Evolutionary conservation across 208 protist species (phyloP).

Genomic region (Trypanosoma mega): DNA sequence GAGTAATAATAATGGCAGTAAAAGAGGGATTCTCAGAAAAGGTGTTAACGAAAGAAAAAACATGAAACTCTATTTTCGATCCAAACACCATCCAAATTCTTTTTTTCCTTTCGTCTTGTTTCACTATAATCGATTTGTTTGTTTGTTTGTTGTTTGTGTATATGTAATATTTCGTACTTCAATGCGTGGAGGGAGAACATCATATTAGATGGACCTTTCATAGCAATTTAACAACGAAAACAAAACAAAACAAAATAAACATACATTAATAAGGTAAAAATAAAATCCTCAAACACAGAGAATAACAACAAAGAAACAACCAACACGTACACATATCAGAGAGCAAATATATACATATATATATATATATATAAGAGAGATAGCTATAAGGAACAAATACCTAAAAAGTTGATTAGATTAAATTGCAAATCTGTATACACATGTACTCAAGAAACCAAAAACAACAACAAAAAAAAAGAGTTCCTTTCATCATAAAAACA

Average conservation of each 20-base stretch:
- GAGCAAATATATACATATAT: conserved; percentile 3
- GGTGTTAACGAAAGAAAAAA: too few species aligned
- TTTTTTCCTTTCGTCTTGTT: too few species aligned
- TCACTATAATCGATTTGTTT: too few species aligned
- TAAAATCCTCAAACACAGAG: too few species aligned
- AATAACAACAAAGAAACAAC: conserved; percentile 15
- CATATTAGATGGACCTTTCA: background rate
- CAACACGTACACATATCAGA: background rate
- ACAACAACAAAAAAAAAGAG: conserved; percentile 11
- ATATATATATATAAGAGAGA: conserved; percentile 16
- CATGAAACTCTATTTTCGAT: too few species aligned
- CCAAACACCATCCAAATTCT: too few species aligned
- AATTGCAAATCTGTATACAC: background rate
- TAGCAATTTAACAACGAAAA: background rate
- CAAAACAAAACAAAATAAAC: background rate
- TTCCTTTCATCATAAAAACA: too few species aligned
- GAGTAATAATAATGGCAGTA: too few species aligned
- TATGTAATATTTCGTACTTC: background rate
- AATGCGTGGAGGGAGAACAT: too few species aligned
- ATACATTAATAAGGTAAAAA: conserved; percentile 12
- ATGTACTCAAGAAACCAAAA: conserved; percentile 1
- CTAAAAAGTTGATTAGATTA: conserved; percentile 3
- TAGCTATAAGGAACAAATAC: conserved; percentile 1
- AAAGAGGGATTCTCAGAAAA: too few species aligned
- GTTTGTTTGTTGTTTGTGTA: too few species aligned